These are phyloP conservation scores for Suillus brevipes DNA, from an alignment of 768 basidiomycete genomes.

Conservation along the genomic window DNA sequence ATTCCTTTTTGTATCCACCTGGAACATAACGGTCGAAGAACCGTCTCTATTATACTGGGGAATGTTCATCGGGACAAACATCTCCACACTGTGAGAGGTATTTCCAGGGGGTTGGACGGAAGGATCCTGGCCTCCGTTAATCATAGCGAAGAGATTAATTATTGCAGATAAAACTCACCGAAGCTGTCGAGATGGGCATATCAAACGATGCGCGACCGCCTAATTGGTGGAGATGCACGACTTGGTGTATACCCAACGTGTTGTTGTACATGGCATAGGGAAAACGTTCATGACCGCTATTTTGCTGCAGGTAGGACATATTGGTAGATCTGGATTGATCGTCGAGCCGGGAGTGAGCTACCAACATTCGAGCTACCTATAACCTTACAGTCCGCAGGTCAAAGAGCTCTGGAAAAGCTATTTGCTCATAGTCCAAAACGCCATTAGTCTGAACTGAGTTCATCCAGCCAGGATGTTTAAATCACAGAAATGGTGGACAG, in stretches of 20 bases:
- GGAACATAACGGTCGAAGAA: conserved; percentile 3
- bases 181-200: neutral
- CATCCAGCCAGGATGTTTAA: neutral
- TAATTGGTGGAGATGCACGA: neutral
- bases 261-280: neutral
- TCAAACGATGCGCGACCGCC: neutral
- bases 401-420: neutral
- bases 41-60: conserved; percentile 1
- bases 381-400: neutral
- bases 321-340: neutral
- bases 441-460: neutral
- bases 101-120: neutral
- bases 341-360: neutral
- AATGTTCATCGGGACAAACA: conserved; percentile 4
- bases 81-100: neutral
- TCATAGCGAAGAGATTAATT: neutral
- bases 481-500: neutral
- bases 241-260: conserved; percentile 1
- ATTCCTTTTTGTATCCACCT: neutral
- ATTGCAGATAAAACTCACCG: neutral
- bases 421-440: neutral
- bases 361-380: too few relatives aligned
- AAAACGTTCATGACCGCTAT: neutral
- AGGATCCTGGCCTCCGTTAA: neutral
- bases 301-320: neutral